A percentile compares a stretch with the other conserved stretches of the same genome.
Evolutionary conservation across 768 basidiomycete species (phyloP).

Genomic region (Ramaria sp.): DNA sequence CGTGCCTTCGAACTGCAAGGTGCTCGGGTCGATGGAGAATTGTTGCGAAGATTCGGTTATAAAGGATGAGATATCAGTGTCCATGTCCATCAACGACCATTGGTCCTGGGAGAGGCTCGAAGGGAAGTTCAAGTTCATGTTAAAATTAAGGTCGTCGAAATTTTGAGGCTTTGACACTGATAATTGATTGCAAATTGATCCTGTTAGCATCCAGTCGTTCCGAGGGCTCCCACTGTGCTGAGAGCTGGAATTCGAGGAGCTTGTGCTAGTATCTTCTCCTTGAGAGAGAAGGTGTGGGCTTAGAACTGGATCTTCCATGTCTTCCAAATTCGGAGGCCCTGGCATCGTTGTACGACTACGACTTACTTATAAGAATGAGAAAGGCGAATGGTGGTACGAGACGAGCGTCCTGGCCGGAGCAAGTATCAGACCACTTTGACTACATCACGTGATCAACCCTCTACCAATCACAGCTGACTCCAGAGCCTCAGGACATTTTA

Average conservation of each 20-base stretch:
- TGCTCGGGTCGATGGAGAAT: slow-evolving; percentile 5
- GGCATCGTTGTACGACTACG: no score
- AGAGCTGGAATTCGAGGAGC: slow-evolving; percentile 5
- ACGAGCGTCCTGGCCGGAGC: no score
- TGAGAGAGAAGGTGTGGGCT: slow-evolving; percentile 2
- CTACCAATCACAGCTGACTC: not conserved
- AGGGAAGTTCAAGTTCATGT: not conserved
- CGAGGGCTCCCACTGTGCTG: slow-evolving; percentile 7
- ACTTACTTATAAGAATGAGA: no score
- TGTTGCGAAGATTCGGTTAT: not conserved
- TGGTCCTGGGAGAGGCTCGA: not conserved
- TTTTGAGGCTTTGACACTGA: not conserved
- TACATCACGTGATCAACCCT: no score
- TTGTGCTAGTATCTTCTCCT: not conserved
- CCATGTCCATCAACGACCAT: slow-evolving; percentile 5
- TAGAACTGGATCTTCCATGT: slow-evolving; percentile 1
- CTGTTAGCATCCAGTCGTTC: not conserved
- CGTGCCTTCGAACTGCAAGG: not conserved
- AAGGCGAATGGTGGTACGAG: no score
- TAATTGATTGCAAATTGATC: not conserved
- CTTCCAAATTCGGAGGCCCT: not conserved
- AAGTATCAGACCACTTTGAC: no score
- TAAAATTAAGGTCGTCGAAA: not conserved
- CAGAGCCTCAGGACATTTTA: no score
- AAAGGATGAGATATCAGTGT: slow-evolving; percentile 2